Evolutionary conservation across 257 asterid genomes (phyloP).

Genomic region (Marsdenia floribunda): DNA sequence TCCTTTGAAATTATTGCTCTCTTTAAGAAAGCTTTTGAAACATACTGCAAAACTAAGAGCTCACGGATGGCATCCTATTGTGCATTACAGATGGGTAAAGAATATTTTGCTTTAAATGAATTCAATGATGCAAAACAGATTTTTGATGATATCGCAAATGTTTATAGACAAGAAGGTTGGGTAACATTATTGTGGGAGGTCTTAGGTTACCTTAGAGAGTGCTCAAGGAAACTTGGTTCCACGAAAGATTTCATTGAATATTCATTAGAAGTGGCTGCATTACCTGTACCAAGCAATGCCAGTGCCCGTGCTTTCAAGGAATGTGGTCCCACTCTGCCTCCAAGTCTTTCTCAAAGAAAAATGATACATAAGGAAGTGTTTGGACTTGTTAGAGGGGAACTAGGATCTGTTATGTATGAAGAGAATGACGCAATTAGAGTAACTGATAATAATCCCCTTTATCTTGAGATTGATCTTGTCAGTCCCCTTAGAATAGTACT

Average conservation of each 20-base stretch:
- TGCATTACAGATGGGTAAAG: constrained; percentile 79
- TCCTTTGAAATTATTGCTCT: constrained; percentile 89
- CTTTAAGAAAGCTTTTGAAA: constrained; percentile 71
- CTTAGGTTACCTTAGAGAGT: constrained; percentile 87
- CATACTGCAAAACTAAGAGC: constrained; percentile 58
- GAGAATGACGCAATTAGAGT: constrained; percentile 47
- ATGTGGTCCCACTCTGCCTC: constrained; percentile 81
- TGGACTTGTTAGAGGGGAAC: constrained; percentile 66
- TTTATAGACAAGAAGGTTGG: constrained; percentile 97
- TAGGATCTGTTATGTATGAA: constrained; percentile 36
- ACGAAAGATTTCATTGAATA: constrained; percentile 85
- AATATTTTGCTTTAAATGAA: constrained; percentile 53
- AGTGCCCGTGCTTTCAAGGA: constrained; percentile 41
- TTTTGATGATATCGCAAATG: constrained; percentile 68
- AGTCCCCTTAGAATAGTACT: constrained; percentile 85
- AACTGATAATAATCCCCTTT: constrained; percentile 66
- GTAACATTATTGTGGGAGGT: constrained; percentile 76
- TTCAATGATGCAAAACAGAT: constrained; percentile 65
- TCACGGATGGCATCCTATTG: constrained; percentile 85
- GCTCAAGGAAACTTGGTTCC: constrained; percentile 62
- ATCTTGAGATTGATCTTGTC: constrained; percentile 91
- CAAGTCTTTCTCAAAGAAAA: constrained; percentile 62
- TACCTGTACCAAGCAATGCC: constrained; percentile 54
- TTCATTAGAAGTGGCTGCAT: constrained; percentile 97
- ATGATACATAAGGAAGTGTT: constrained; percentile 79